Conservation (phyloP, 805 yeast species). For the Pichia deserticola region DNA sequence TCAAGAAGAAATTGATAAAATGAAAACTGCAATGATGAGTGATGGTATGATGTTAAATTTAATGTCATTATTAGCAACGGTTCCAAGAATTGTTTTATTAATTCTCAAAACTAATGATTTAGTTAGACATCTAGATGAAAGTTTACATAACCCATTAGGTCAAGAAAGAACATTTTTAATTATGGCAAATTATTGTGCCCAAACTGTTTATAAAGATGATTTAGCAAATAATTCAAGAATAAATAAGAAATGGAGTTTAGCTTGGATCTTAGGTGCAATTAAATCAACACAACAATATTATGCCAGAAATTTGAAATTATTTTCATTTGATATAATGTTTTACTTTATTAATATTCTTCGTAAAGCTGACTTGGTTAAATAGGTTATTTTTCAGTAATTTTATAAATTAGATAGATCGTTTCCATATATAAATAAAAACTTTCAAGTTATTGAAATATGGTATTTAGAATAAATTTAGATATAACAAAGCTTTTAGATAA, state of each 20-base stretch:
- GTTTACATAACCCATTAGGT: slow-evolving; percentile 74
- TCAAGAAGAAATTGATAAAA: slow-evolving; percentile 54
- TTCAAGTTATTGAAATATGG: no score
- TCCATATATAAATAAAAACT: no score
- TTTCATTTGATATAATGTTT: slow-evolving; percentile 27
- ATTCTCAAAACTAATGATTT: slow-evolving; percentile 92
- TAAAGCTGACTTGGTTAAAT: neutral
- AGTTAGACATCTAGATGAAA: slow-evolving; percentile 82
- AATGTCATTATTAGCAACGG: slow-evolving; percentile 67
- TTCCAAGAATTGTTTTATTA: slow-evolving; percentile 81
- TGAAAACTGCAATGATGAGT: slow-evolving; percentile 56
- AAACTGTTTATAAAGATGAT: slow-evolving; percentile 65
- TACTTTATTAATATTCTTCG: slow-evolving; percentile 9
- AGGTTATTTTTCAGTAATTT: neutral
- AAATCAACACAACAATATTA: slow-evolving; percentile 28
- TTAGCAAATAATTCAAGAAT: slow-evolving; percentile 5
- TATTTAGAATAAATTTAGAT: no score
- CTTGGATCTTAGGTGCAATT: slow-evolving; percentile 23
- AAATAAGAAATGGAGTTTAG: slow-evolving; percentile 14
- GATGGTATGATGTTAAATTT: slow-evolving; percentile 63
- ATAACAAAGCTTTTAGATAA: no score
- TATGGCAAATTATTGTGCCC: slow-evolving; percentile 85
- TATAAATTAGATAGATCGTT: no score
- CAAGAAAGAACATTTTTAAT: slow-evolving; percentile 82
- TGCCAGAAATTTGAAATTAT: slow-evolving; percentile 26